Base-by-base conservation (phyloP, 495 filamentous ascomycete species). In the Aspergillus leporis region DNA sequence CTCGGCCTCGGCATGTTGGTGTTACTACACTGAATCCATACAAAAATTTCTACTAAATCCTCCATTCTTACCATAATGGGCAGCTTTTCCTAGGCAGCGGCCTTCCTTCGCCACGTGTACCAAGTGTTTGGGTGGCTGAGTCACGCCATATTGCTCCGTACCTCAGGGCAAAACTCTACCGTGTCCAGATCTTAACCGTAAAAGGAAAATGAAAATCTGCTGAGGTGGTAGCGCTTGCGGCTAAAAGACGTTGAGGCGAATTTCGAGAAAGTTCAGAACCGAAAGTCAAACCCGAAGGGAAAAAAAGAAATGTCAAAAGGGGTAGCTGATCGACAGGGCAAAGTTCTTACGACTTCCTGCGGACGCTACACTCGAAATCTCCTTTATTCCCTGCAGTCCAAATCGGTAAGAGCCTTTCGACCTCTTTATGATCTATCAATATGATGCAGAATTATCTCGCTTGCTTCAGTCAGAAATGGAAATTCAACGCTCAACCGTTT, bases 131-230 rank as follows among this genome's bases (percentile, higher is more conserved):
- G 34, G 8, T 36, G 34, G 13, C 34, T 36, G 9, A 14, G 34
- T 12, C 34, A 10, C 9, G 34, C 13, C 13, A 36, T 36, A 36
- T 12, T 36, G 34, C 4, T 8, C 8, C 13, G 13, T 36, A 14
- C 34, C 34, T 36, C 34, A 16, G 13, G 9, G 3, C 4, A n/a
- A 22, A 47, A 16, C 18, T 47, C 18, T 9, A 19, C 43, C 19
- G 43, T 47, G 43, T 12, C 12, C 5, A 10, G 3, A 41, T 2
- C 5, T n/a, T 47, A 47, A 47, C 43, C 43, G 19, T 47, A 47
- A 47, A 23, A 23, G 43, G 43, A 8, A 47, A 47, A 22, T 45
- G 41, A 14, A 45, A 21, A 45, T 45, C 41, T 45, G 41, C 41
- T 45, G 34, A 36, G 34, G 43, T 13, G 18, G 12, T 22, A 47